A percentile compares a stretch with the other conserved stretches of the same genome.
These are phyloP conservation scores for Sclerotinia trifoliorum DNA, from an alignment of 2,329 filamentous ascomycete genomes.

Conservation along the genomic window DNA sequence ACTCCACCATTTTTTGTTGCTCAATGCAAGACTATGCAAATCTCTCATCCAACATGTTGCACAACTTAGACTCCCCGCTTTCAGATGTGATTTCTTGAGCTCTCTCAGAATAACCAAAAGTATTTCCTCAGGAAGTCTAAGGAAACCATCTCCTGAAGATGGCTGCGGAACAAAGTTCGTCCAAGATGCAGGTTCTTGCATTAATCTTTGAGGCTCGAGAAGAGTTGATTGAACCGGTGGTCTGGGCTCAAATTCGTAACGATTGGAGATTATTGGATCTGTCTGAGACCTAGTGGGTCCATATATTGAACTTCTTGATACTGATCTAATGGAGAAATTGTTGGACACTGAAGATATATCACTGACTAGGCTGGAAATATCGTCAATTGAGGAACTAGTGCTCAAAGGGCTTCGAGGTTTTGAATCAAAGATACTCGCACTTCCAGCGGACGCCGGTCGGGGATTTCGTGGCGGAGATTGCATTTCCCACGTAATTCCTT, in stretches of 20 bases:
- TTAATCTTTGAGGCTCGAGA: slow-evolving; percentile 15
- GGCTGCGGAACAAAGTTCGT: slow-evolving; percentile 18
- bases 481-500: slow-evolving; percentile 28
- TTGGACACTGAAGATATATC: slow-evolving; percentile 28
- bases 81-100: slow-evolving; percentile 53
- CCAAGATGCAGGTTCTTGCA: slow-evolving; percentile 26
- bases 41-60: slow-evolving; percentile 66
- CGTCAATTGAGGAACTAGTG: slow-evolving; percentile 32
- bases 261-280: slow-evolving; percentile 22
- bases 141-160: slow-evolving; percentile 51
- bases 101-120: slow-evolving; percentile 55
- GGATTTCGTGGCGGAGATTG: slow-evolving; percentile 26
- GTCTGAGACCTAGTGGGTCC: slow-evolving; percentile 28
- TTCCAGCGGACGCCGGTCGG: slow-evolving; percentile 28
- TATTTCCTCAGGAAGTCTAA: slow-evolving; percentile 58
- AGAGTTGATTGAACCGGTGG: slow-evolving; percentile 17
- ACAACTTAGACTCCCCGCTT: slow-evolving; percentile 51
- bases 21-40: slow-evolving; percentile 50
- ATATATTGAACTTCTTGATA: slow-evolving; percentile 17
- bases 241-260: slow-evolving; percentile 26
- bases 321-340: slow-evolving; percentile 9
- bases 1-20: slow-evolving; percentile 53
- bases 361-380: slow-evolving; percentile 31
- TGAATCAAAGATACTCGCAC: slow-evolving; percentile 33
- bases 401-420: slow-evolving; percentile 36